Base-by-base conservation (phyloP, 495 filamentous ascomycete genomes). In the Friedmanniomyces simplex region DNA sequence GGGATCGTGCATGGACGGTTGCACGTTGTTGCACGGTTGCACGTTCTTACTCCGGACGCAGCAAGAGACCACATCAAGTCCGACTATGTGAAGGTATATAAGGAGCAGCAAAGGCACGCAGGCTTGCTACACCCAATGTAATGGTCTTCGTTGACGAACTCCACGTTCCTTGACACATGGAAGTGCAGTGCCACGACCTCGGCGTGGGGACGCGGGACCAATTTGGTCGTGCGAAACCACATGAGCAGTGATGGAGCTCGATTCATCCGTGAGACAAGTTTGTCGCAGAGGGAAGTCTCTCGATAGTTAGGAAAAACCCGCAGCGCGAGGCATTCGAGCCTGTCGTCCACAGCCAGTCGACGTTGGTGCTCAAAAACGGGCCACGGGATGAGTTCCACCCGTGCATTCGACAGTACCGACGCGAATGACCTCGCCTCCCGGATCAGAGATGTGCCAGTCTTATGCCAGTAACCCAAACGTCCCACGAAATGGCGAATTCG, bases 281-380 rank as follows among this genome's bases (percentile, higher is more conserved):
- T 28, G 8, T 25, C 13, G 50, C 50, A 52, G 18, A 52, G 50
- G 34, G 50, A 30, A 8, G 50, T 52, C 24, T 30, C 34, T 14
- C 50, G 50, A 37, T 32, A 52, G 50, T 52, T 52, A 20, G 50
- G 50, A 52, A 52, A 52, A 28, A 52, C 50, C 28, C 50, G 26
- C 10, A 52, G 28, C 26, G 50, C 50, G 50, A 52, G 50, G 13
- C 50, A 20, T 36, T 52, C 50, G 50, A 52, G 50, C 8, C 34
- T 30, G 8, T 37, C 10, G 36, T 52, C 50, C 50, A 52, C 34
- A 37, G 34, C 34, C 34, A 37, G 34, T 37, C 34, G 34, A 37
- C 34, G 34, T 37, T 37, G 34, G 34, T 37, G 34, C 34, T 37
- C 34, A 37, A 16, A 16, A 37, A 37, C 34, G 16, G 34, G 50